Evolutionary conservation across 2,329 filamentous ascomycete species (phyloP), one percentile per base, ranked within the genome.

Genomic region (Cordyceps militaris): DNA sequence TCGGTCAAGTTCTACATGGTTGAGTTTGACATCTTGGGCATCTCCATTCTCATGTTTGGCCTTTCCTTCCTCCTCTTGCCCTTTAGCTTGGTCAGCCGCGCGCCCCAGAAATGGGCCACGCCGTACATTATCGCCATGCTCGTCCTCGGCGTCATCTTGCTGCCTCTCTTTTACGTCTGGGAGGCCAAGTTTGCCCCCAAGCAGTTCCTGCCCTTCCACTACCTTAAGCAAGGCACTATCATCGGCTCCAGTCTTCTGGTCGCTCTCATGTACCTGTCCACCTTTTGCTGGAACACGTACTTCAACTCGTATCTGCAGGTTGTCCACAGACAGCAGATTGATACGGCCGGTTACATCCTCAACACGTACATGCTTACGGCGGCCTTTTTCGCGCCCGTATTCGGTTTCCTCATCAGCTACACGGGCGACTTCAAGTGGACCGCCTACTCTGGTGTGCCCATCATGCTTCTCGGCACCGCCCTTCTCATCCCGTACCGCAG

Each of bases 1-100:
- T 81, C 77, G 2, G 61, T 79, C 44, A 69, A 73, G 62, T 73
- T 81, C 66, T 85, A 86, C 66, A 64, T 76, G 14, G 65, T 80
- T 24, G 77, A 87, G 60, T 85, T 87, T 61, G 85, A 88, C 62
- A 72, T 78, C 10, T 65, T 79, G 2, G 81, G 81, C 4, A 71
- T 81, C 42, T 65, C 83, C 24, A 66, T 84, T 36, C 69, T 82
- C 59, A 78, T 79, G 28, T 74, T 72, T 2, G 75, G 78, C 6
- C 76, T 80, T 47, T 75, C 76, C 32, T 71, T 83, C 53, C 73
- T 84, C 28, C 71, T 83, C 2, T 73, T 82, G 0, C 81, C 81
- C 0, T 79, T 78, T 63, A 77, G 70, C 49, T 63, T 79, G 4
- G 73, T 68, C 1, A 59, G 60, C 9, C 60, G 67, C 7, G 69